These are phyloP conservation scores for Plenodomus biglobosus DNA, from an alignment of 2,329 filamentous ascomycete genomes.

Conservation along the genomic window DNA sequence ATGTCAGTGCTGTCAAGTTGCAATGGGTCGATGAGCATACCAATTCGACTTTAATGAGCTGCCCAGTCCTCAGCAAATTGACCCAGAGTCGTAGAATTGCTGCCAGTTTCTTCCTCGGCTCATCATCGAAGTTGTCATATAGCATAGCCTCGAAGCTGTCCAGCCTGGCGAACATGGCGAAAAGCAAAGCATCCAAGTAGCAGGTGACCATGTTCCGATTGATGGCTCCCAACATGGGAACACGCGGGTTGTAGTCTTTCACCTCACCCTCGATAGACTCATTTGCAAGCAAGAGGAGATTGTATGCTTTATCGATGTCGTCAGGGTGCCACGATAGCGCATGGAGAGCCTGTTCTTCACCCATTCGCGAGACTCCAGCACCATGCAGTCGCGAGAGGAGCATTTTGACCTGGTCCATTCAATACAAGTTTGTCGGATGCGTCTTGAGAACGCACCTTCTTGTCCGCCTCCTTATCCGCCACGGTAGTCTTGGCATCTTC, in stretches of 20 bases:
- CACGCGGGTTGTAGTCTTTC: conserved; percentile 69
- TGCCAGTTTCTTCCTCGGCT: conserved; percentile 71
- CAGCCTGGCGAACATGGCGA: conserved; percentile 91
- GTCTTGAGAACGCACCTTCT: conserved; percentile 45
- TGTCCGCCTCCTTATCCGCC: conserved; percentile 60
- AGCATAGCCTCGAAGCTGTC: conserved; percentile 92
- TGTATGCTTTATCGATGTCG: conserved; percentile 72
- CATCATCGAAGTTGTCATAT: conserved; percentile 74
- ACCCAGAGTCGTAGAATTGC: conserved; percentile 85
- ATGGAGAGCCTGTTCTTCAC: conserved; percentile 65
- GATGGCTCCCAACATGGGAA: conserved; percentile 78
- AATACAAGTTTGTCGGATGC: conserved; percentile 1
- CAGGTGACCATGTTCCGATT: conserved; percentile 90
- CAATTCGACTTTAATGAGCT: conserved; percentile 81
- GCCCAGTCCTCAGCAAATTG: conserved; percentile 83
- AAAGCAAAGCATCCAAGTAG: conserved; percentile 86
- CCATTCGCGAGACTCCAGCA: conserved; percentile 57
- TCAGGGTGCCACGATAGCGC: conserved; percentile 66
- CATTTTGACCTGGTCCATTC: conserved; percentile 51
- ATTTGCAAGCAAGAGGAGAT: conserved; percentile 75
- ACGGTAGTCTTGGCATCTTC: conserved; percentile 53
- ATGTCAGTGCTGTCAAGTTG: background rate
- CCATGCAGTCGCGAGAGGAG: conserved; percentile 56
- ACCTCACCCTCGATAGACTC: conserved; percentile 80
- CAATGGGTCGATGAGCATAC: conserved; percentile 52